A percentile compares a stretch with the other conserved stretches of the same genome.
phyloP scores from a whole-genome alignment of 176 grass and related monocot species.

The Oryza brachyantha region DNA sequence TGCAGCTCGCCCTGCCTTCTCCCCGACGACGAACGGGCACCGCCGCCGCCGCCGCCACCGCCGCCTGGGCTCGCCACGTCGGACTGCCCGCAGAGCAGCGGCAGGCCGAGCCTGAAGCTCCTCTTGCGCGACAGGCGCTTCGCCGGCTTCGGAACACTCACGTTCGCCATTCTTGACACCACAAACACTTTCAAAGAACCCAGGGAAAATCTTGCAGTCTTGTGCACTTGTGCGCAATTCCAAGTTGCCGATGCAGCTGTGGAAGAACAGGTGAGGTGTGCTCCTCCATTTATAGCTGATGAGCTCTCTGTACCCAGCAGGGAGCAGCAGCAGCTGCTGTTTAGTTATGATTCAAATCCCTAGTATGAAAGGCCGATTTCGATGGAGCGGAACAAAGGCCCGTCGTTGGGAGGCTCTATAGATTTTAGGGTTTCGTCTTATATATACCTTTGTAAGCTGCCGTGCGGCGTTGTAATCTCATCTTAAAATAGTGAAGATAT shows the following conservation, averaged over 20 bases:
- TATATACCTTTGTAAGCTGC: too few species aligned
- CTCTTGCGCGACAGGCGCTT: constrained; percentile 46
- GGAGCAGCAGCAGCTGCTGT: too few species aligned
- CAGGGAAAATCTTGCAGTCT: background rate
- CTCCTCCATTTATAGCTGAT: constrained; percentile 29
- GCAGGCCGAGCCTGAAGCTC: constrained; percentile 61
- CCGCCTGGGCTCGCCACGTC: constrained; percentile 25
- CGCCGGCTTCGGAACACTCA: constrained; percentile 33
- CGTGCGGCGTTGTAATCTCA: too few species aligned
- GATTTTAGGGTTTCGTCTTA: too few species aligned
- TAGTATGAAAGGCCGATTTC: too few species aligned
- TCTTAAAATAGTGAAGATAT: too few species aligned
- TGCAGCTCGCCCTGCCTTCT: constrained; percentile 53
- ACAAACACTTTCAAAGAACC: constrained; percentile 14
- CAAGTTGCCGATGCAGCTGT: constrained; percentile 8
- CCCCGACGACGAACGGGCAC: constrained; percentile 11
- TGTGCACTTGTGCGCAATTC: constrained; percentile 6
- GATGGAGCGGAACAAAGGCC: too few species aligned
- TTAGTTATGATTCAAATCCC: too few species aligned
- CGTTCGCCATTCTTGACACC: constrained; percentile 37
- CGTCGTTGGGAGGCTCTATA: too few species aligned
- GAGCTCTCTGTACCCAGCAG: background rate
- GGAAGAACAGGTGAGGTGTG: constrained; percentile 3
- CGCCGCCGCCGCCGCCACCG: too few species aligned
- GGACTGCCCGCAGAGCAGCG: constrained; percentile 48